phyloP scores from a whole-genome alignment of 768 basidiomycete species.

The Psilocybe cubensis region DNA sequence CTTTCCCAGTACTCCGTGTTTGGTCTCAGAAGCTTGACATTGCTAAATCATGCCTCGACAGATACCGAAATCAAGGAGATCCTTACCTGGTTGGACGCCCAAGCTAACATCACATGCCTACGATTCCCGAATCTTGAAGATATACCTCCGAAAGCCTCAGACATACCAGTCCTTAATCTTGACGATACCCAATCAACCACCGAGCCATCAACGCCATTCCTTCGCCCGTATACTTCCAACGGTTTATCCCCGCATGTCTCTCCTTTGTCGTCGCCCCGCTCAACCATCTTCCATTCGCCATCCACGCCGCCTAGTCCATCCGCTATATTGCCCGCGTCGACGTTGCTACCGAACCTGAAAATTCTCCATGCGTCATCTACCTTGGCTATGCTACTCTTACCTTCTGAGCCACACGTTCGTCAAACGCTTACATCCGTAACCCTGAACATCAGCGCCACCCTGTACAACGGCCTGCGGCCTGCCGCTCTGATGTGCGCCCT shows the following conservation, averaged over 20 bases:
- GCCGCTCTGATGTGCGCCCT: slow-evolving; percentile 40
- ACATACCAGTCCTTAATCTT: not conserved
- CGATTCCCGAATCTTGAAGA: slow-evolving; percentile 43
- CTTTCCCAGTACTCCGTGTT: slow-evolving; percentile 47
- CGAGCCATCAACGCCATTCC: slow-evolving; percentile 15
- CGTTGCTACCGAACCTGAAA: slow-evolving; percentile 43
- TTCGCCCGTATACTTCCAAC: slow-evolving; percentile 10
- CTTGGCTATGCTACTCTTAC: slow-evolving; percentile 30
- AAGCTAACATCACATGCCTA: slow-evolving; percentile 42
- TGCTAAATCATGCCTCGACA: slow-evolving; percentile 35
- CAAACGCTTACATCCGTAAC: slow-evolving; percentile 37
- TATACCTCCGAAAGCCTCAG: slow-evolving; percentile 9
- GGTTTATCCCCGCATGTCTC: slow-evolving; percentile 15
- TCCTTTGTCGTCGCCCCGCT: slow-evolving; percentile 21
- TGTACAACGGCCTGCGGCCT: slow-evolving; percentile 50
- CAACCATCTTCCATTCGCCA: slow-evolving; percentile 11
- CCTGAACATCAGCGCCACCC: slow-evolving; percentile 45
- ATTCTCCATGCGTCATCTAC: slow-evolving; percentile 41
- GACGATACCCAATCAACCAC: slow-evolving; percentile 7
- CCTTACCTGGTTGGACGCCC: slow-evolving; percentile 47
- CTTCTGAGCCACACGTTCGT: slow-evolving; percentile 12
- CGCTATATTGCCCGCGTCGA: slow-evolving; percentile 31
- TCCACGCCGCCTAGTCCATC: slow-evolving; percentile 16
- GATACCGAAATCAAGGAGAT: slow-evolving; percentile 34
- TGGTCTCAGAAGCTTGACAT: slow-evolving; percentile 41